phyloP scores from a whole-genome alignment of 352 stramenopile genomes.

The Pythium phragmitis region DNA sequence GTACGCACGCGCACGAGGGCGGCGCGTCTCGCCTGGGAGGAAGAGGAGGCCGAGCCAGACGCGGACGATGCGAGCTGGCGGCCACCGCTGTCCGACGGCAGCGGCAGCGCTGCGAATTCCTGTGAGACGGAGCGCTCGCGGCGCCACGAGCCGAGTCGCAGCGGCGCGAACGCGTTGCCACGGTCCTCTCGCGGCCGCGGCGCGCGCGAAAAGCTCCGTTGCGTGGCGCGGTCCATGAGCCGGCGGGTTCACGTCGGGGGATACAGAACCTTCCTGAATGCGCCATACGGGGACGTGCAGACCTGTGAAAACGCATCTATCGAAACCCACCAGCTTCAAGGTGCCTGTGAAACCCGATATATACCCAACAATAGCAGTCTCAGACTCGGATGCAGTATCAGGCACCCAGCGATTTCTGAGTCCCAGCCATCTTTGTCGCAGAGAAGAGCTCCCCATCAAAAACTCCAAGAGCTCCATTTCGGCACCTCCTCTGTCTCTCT shows the following conservation, averaged over 20 bases:
- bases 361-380: slow-evolving; percentile 3
- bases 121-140: slow-evolving; percentile 61
- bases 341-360: slow-evolving; percentile 18
- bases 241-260: background rate
- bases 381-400: slow-evolving; percentile 19
- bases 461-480: background rate
- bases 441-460: background rate
- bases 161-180: slow-evolving; percentile 46
- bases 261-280: slow-evolving; percentile 11
- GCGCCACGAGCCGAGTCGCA: slow-evolving; percentile 68
- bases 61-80: background rate
- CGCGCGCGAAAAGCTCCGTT: slow-evolving; percentile 27
- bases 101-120: slow-evolving; percentile 54
- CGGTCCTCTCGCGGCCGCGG: slow-evolving; percentile 31
- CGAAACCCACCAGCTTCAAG: slow-evolving; percentile 34
- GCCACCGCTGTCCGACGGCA: slow-evolving; percentile 30
- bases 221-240: slow-evolving; percentile 21
- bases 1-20: slow-evolving; percentile 20
- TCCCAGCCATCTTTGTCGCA: slow-evolving; percentile 10
- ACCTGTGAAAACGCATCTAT: slow-evolving; percentile 28
- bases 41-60: background rate
- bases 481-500: background rate
- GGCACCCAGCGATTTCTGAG: slow-evolving; percentile 15
- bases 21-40: slow-evolving; percentile 2
- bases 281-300: slow-evolving; percentile 4